Percentiles rank a stretch among this genome's conserved stretches.
phyloP scores from a whole-genome alignment of 345 rosid genomes.

The Brassica rapa region DNA sequence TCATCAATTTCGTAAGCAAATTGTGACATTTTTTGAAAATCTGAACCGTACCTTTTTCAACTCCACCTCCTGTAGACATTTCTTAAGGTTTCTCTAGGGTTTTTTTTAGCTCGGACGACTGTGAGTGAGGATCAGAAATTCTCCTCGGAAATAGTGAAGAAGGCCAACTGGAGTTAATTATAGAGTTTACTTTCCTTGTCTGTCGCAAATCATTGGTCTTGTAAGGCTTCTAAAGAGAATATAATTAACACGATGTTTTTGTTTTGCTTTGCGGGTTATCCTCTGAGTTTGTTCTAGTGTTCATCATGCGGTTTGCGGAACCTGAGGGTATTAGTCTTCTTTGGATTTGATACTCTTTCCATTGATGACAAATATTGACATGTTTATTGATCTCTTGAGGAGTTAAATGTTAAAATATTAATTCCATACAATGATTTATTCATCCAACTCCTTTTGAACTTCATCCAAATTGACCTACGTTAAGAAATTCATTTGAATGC shows the following conservation, averaged over 20 bases:
- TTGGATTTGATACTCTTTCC: neutral
- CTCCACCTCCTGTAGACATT: neutral
- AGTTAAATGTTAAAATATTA: neutral
- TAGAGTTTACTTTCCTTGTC: neutral
- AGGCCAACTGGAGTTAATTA: neutral
- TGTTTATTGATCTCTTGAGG: neutral
- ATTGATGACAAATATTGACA: neutral
- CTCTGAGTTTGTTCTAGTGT: neutral
- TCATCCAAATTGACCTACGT: neutral
- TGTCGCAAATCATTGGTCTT: neutral
- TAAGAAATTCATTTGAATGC: neutral
- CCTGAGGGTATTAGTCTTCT: neutral
- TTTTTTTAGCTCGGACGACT: too few relatives aligned
- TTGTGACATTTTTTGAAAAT: slow-evolving; percentile 56
- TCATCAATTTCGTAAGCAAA: slow-evolving; percentile 71
- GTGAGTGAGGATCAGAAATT: too few relatives aligned
- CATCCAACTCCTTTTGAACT: neutral
- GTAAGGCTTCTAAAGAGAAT: neutral
- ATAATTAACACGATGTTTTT: neutral
- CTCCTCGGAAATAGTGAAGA: neutral
- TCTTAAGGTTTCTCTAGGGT: too few relatives aligned
- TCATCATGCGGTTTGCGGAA: neutral
- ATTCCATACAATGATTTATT: neutral
- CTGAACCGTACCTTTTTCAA: slow-evolving; percentile 44
- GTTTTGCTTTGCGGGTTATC: neutral